Evolutionary conservation across 164 flowering plant species (phyloP), one percentile per base, ranked within the genome.

Genomic region (Nymphaea thermarum): DNA sequence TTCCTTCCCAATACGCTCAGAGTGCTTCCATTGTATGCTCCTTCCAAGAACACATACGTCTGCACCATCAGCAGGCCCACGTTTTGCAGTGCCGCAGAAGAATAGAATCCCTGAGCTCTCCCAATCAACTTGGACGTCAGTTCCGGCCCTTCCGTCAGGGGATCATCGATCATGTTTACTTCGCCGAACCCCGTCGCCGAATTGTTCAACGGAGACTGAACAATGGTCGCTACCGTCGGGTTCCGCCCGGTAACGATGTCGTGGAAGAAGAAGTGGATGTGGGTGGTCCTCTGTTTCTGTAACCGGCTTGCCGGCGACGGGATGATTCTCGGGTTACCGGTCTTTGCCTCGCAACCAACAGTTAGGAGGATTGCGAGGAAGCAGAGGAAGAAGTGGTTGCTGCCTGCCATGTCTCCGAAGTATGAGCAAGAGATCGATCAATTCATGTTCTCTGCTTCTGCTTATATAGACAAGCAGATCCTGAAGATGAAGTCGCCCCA

Each of bases 1-100:
- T 78, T 76, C 64, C 75, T 60, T 61, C 81, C 81, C 42, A 76
- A 15, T 43, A 78, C 62, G 17, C 51, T 74, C 8, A 79, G 64
- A 16, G 74, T 73, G 65, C 71, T 68, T 41, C 71, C 71, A 44
- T 62, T 68, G 16, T 68, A 68, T 41, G 18, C 44, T 2, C 73
- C 79, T 16, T 62, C 47, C 17, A 44, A 12, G 60, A 68, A 68
- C 36, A 18, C 62, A 51, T 62, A 69, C 17, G 10, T 63, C 71
- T 62, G 63, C 36, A 42, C 57, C 66, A 69, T 69, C 44, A 69
- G 36, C 4, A 45, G 41, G 17, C 66, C 61, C 17, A 64, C 11
- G 4, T 69, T 60, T 1, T 63, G 6, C 45, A 62, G 66, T 4
- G 66, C 44, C 2, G 66, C 71, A 6, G 67, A 69, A 2, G 71